Evolutionary conservation across 352 stramenopile genomes (phyloP).

Genomic region (Pythium guiyangense): DNA sequence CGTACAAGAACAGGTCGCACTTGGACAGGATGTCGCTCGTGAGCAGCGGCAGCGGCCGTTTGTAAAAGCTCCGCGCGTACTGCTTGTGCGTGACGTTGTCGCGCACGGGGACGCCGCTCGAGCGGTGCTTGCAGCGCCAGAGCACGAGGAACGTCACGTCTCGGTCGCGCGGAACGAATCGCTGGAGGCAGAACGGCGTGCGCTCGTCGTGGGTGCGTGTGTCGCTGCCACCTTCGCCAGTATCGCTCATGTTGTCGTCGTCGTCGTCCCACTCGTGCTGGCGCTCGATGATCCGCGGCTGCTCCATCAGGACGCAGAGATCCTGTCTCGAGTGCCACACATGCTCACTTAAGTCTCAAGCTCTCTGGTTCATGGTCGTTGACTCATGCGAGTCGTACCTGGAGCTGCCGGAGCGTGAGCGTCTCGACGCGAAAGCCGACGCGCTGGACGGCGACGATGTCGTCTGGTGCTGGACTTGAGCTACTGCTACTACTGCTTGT

Average conservation of each 20-base stretch:
- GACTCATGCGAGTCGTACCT: conserved; percentile 17
- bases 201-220: neutral
- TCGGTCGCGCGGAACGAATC: conserved; percentile 22
- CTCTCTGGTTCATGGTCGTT: neutral
- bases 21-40: conserved; percentile 13
- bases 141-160: conserved; percentile 34
- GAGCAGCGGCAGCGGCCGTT: conserved; percentile 9
- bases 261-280: conserved; percentile 5
- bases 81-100: conserved; percentile 7
- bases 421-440: conserved; percentile 27
- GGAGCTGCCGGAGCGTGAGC: conserved; percentile 22
- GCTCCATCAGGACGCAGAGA: conserved; percentile 37
- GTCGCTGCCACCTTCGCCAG: neutral
- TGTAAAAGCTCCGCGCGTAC: conserved; percentile 11
- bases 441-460: conserved; percentile 25
- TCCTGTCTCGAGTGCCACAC: conserved; percentile 12
- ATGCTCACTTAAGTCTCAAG: neutral
- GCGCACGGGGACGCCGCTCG: neutral
- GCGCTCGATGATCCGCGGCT: conserved; percentile 10
- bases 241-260: neutral
- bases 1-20: conserved; percentile 19
- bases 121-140: conserved; percentile 22
- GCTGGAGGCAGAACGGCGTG: conserved; percentile 42
- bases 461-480: neutral
- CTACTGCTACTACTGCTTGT: neutral